These are phyloP conservation scores for Fraxinus excelsior DNA, from an alignment of 257 asterid species.

Conservation along the genomic window DNA sequence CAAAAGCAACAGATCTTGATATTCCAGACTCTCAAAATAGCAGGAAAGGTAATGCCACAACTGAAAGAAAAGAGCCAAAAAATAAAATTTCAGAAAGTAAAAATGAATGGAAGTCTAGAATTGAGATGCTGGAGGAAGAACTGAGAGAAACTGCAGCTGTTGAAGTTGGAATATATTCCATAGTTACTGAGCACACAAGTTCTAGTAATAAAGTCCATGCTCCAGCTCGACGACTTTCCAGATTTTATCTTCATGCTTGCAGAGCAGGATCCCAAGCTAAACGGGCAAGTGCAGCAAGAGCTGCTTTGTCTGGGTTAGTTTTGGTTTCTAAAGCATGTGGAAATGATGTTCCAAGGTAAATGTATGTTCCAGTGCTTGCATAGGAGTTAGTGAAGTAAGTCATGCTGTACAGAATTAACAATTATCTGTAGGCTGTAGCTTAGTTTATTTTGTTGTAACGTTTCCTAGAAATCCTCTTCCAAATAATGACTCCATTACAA, in stretches of 20 bases:
- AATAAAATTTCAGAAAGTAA: constrained; percentile 36
- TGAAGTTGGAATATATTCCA: constrained; percentile 78
- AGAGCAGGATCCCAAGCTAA: constrained; percentile 53
- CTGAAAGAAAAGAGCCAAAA: constrained; percentile 34
- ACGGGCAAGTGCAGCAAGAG: constrained; percentile 82
- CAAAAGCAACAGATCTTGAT: constrained; percentile 42
- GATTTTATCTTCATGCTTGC: constrained; percentile 73
- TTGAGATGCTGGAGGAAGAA: constrained; percentile 81
- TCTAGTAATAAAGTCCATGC: constrained; percentile 82
- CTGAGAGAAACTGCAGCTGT: constrained; percentile 76
- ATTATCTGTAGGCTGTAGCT: neutral
- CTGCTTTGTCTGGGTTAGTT: constrained; percentile 77
- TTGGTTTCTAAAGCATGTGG: constrained; percentile 95
- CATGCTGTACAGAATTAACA: constrained; percentile 8
- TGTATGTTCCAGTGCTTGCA: neutral
- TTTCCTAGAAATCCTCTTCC: neutral
- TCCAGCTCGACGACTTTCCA: constrained; percentile 84
- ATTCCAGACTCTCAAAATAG: constrained; percentile 33
- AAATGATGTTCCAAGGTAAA: constrained; percentile 85
- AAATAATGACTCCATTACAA: neutral
- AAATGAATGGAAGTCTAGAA: constrained; percentile 53
- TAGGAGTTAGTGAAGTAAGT: neutral
- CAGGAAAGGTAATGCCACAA: constrained; percentile 23
- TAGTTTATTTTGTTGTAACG: neutral
- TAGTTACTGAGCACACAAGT: constrained; percentile 80